Conservation (phyloP, 257 asterid genomes). For the Nicotiana paniculata region DNA sequence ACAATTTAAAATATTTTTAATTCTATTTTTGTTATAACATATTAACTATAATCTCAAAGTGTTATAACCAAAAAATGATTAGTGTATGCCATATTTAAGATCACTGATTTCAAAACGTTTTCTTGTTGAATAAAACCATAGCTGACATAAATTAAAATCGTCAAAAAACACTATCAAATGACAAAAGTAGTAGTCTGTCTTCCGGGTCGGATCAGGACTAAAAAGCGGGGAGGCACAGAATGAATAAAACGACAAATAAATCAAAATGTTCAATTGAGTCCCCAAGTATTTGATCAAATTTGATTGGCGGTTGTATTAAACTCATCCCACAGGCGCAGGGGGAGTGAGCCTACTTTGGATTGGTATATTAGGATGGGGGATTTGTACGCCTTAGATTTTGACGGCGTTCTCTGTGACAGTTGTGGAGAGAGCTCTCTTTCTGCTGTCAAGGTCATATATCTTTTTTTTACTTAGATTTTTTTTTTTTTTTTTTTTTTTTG, state of each 20-base stretch:
- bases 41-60: too few species aligned
- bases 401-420: conserved; percentile 95
- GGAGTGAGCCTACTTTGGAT: neutral
- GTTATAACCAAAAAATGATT: too few species aligned
- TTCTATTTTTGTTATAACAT: too few species aligned
- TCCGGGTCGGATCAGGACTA: neutral
- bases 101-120: too few species aligned
- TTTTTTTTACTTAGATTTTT: neutral
- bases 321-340: neutral
- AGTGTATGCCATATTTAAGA: too few species aligned
- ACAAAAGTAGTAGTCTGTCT: too few species aligned
- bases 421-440: conserved; percentile 96
- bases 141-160: too few species aligned
- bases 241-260: neutral
- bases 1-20: too few species aligned
- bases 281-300: neutral
- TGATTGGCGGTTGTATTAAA: neutral
- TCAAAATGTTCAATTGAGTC: neutral
- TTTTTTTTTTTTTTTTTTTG: too few species aligned
- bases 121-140: too few species aligned
- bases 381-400: conserved; percentile 90
- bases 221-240: neutral
- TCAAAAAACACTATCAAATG: too few species aligned
- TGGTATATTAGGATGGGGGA: conserved; percentile 52
- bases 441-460: conserved; percentile 76